Conservation (phyloP, 1,139 yeast species). For the Candida labiduridarum region DNA sequence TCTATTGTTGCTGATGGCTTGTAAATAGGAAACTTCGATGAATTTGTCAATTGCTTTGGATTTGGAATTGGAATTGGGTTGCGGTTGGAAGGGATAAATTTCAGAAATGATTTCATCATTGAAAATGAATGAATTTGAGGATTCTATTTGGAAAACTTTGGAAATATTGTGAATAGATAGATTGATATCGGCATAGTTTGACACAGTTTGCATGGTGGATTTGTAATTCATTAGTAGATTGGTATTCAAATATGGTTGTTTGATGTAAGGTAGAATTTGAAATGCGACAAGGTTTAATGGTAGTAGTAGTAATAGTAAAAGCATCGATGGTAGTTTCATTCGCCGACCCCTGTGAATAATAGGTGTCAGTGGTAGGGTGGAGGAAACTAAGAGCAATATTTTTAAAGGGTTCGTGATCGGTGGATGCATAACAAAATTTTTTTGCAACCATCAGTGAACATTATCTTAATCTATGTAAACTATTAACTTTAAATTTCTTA, state of each 20-base stretch:
- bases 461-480: conserved; percentile 24
- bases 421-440: conserved; percentile 3
- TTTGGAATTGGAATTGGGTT: background rate
- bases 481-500: conserved; percentile 28
- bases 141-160: conserved; percentile 5
- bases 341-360: too few species aligned
- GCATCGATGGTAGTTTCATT: background rate
- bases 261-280: conserved; percentile 3
- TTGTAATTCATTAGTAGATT: conserved; percentile 6
- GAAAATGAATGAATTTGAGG: conserved; percentile 9
- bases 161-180: background rate
- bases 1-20: background rate
- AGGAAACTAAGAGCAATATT: background rate
- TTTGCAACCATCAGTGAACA: background rate
- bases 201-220: background rate
- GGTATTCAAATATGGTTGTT: background rate
- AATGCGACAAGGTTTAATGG: background rate
- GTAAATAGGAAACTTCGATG: background rate
- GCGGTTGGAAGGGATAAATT: background rate
- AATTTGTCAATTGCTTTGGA: background rate
- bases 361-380: background rate
- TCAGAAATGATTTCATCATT: conserved; percentile 7
- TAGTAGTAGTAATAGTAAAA: background rate
- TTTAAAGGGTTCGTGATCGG: background rate
- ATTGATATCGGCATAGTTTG: background rate